These are phyloP conservation scores for Gracilaria caudata DNA, from an alignment of 23 red algal species.

Conservation along the genomic window DNA sequence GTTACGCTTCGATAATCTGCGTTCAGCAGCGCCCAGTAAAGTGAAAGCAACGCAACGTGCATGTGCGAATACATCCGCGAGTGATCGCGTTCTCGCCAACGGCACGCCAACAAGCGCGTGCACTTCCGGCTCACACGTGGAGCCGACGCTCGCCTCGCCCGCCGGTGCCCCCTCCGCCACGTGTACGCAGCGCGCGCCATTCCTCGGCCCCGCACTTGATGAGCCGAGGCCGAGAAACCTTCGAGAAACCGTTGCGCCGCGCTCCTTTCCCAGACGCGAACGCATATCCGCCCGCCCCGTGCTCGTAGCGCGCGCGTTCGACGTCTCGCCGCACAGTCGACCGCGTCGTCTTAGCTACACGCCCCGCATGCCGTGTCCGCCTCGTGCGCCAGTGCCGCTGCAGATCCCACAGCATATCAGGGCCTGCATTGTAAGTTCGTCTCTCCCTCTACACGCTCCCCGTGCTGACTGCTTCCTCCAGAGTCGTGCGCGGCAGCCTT, in stretches of 20 bases:
- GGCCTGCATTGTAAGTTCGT: conserved; percentile 28
- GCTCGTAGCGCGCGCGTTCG: background rate
- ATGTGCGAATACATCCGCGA: background rate
- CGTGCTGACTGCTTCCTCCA: too few species aligned
- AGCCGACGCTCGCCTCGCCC: too few species aligned
- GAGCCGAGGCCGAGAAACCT: too few species aligned
- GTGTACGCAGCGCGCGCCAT: background rate
- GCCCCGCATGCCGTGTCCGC: conserved; percentile 29
- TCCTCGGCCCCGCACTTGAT: background rate
- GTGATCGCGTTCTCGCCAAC: too few species aligned
- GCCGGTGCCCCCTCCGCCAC: conserved; percentile 6
- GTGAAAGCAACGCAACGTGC: background rate
- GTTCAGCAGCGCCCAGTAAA: background rate
- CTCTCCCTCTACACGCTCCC: too few species aligned
- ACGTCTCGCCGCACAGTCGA: background rate
- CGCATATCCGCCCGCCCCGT: too few species aligned
- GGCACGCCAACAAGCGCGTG: background rate
- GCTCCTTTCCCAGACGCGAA: too few species aligned
- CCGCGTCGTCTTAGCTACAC: background rate
- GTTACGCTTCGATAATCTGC: too few species aligned
- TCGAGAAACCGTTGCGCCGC: too few species aligned
- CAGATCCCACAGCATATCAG: conserved; percentile 7
- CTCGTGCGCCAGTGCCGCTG: conserved; percentile 8
- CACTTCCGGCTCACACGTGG: conserved; percentile 25
- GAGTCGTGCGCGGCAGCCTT: too few species aligned